Evolutionary conservation across 2,329 filamentous ascomycete genomes (phyloP), one percentile per base, ranked within the genome.

Genomic region (Fusarium annulatum): DNA sequence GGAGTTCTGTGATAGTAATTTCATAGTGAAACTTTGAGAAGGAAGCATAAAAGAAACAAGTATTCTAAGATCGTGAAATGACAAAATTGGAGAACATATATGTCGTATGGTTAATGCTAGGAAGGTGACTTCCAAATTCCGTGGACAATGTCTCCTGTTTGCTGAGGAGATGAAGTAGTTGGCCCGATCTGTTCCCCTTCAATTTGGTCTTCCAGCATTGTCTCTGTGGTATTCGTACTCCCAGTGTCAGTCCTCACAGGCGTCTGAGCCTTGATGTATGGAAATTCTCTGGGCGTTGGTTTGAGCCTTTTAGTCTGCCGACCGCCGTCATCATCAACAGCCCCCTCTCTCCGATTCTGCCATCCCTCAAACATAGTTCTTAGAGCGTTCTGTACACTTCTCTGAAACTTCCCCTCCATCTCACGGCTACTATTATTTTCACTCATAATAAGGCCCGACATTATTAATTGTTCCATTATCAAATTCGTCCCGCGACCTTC

Each of bases 401-500:
- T 38, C 11, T 63, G 34, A 4, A 60, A n/a, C 9, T 8, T 48
- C 2, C 14, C 26, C 26, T 30, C 45, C 19, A 15, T 21, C 26
- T 48, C 45, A 30, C 19, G 7, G 19, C 14, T 48, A 16, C 6
- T 48, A n/a, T 48, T 48, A 48, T 48, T 30, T 33, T 28, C 15
- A 8, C 3, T 19, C 18, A 41, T 23, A 18, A 61, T 5, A 18
- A 60, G 26, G 16, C 57, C 48, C 11, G 57, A 45, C 9, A 16
- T 15, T 6, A 26, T 15, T 11, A 62, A 26, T 15, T 45, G 19
- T 18, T 39, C 39, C 33, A 45, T 45, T 28, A 62, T 45, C 11
- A 62, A 19, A 45, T 39, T 34, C 19, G 60, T 33, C 4, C 60
- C 60, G 9, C 51, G 60, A 18, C 51, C 39, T 46, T 62, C 39